Conservation (phyloP, 208 protist species). For the Hexamita inflata region DNA sequence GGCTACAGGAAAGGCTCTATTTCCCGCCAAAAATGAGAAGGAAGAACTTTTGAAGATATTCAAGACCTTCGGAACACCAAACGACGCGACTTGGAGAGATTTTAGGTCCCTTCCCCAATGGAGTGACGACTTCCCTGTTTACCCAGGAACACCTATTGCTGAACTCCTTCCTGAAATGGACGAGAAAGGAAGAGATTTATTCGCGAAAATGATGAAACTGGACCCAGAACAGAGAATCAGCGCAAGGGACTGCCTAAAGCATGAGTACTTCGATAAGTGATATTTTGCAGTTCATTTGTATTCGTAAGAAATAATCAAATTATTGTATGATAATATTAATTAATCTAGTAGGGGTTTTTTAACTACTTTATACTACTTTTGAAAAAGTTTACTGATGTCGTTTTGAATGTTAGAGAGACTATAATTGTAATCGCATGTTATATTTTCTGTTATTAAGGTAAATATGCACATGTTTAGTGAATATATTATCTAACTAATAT, state of each 20-base stretch:
- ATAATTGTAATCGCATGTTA: no score
- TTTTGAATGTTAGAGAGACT: no score
- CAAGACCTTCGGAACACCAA: conserved; percentile 41
- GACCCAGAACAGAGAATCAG: conserved; percentile 27
- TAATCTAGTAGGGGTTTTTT: no score
- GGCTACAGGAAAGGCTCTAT: conserved; percentile 39
- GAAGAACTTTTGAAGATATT: conserved; percentile 45
- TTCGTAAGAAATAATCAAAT: no score
- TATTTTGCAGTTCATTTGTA: background rate
- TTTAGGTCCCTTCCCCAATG: background rate
- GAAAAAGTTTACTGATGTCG: no score
- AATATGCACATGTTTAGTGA: no score
- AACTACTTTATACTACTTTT: no score
- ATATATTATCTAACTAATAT: no score
- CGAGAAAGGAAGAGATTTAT: conserved; percentile 20
- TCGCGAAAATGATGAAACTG: conserved; percentile 25
- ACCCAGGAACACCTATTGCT: conserved; percentile 10
- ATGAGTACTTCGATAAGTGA: conserved; percentile 35
- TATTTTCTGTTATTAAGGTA: no score
- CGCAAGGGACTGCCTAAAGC: conserved; percentile 29
- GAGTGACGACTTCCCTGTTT: conserved; percentile 16
- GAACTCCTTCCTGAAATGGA: conserved; percentile 6
- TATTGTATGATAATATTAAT: no score
- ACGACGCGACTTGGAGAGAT: conserved; percentile 32
- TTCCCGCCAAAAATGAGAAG: conserved; percentile 39